A percentile compares a stretch with the other conserved stretches of the same genome.
Evolutionary conservation across 805 yeast species (phyloP).

Genomic region (Suhomyces faveliae): DNA sequence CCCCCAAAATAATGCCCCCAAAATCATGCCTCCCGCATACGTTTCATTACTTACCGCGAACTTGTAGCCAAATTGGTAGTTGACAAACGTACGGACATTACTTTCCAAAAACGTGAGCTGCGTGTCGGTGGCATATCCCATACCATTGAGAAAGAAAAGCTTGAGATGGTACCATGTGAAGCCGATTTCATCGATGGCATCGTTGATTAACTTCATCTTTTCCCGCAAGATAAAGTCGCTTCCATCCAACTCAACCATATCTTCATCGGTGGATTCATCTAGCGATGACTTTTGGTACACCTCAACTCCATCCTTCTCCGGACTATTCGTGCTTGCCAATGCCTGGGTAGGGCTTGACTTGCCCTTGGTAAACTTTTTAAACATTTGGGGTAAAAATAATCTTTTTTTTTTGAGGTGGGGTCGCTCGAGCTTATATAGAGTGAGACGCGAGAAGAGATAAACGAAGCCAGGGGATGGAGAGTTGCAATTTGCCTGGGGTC

Average conservation of each 20-base stretch:
- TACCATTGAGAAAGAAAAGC: slow-evolving; percentile 34
- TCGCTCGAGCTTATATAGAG: neutral
- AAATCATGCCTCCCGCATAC: slow-evolving; percentile 43
- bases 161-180: slow-evolving; percentile 49
- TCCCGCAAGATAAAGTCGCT: slow-evolving; percentile 17
- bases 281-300: slow-evolving; percentile 7
- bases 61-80: slow-evolving; percentile 45
- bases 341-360: neutral
- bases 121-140: slow-evolving; percentile 45
- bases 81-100: slow-evolving; percentile 45
- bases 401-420: neutral
- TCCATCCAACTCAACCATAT: slow-evolving; percentile 14
- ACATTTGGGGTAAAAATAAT: neutral
- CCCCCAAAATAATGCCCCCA: slow-evolving; percentile 59
- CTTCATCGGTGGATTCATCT: slow-evolving; percentile 11
- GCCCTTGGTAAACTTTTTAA: neutral
- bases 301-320: slow-evolving; percentile 6
- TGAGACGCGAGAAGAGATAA: no score
- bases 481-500: no score
- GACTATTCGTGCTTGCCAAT: neutral
- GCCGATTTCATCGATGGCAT: slow-evolving; percentile 36
- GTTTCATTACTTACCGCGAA: slow-evolving; percentile 42
- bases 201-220: slow-evolving; percentile 29
- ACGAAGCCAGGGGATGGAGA: no score
- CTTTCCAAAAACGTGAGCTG: slow-evolving; percentile 49